Evolutionary conservation across 108 stramenopile species (phyloP), one percentile per base, ranked within the genome.

Genomic region (Nitzschia sp.): DNA sequence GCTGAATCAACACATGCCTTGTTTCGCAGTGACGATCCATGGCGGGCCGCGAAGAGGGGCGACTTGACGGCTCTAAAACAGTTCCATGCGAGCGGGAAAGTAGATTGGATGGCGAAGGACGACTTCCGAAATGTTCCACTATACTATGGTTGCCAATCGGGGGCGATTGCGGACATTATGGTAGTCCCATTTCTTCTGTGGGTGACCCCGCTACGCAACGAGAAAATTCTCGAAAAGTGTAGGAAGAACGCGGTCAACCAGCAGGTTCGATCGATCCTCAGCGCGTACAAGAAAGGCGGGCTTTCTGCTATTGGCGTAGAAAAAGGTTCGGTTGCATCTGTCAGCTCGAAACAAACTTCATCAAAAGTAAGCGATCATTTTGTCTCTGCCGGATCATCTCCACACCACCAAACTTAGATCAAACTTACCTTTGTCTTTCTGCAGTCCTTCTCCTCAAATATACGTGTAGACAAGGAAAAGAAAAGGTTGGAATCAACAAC

Each of bases 141-240:
- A 29, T 72, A 72, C 62, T 72, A 72, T 46, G 71, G 62, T 29
- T 72, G 71, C 30, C 71, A 72, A 2, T 63, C 71, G 3, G 71
- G 71, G 9, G 71, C 71, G 0, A 33, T 47, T 38, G 31, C 29
- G 4, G 71, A 72, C 33, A 57, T 72, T 26, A 63, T 48, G 52
- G 53, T 56, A 9, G 62, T 72, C 21, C 61, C 31, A 45, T 72
- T 63, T 31, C 33, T 72, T 11, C 21, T 72, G 28, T 45, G 55
- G 52, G 62, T 72, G 4, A 56, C 58, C 27, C 29, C 61, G 41
- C 19, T 32, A 16, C 3, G 21, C 22, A 36, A 63, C 23, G 26
- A 23, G 9, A 16, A 35, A 44, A 26, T 38, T 5, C 17, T 69
- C 17, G 55, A 69, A 46, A 41, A 58, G 9, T 69, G 68, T 31